Evolutionary conservation across 2,329 filamentous ascomycete species (phyloP).

Genomic region (Ophiostoma ips): DNA sequence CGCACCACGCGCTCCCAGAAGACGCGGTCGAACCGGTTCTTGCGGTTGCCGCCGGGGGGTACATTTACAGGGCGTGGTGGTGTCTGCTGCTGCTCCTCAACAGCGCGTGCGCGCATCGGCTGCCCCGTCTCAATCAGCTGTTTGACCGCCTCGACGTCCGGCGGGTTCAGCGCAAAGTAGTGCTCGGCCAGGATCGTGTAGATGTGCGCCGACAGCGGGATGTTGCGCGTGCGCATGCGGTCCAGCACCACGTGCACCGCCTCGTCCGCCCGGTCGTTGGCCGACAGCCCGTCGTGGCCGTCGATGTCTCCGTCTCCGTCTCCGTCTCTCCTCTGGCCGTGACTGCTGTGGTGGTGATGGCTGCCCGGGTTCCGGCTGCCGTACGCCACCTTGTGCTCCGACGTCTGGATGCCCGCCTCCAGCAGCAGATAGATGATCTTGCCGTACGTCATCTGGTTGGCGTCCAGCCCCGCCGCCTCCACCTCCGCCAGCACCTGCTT

Average conservation of each 20-base stretch:
- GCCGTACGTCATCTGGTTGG: constrained; percentile 51
- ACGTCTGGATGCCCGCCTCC: constrained; percentile 15
- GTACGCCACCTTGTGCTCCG: background rate
- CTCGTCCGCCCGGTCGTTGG: constrained; percentile 19
- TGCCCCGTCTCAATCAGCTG: constrained; percentile 40
- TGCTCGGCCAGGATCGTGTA: constrained; percentile 61
- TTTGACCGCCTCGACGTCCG: constrained; percentile 46
- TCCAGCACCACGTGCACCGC: constrained; percentile 47
- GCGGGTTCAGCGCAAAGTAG: constrained; percentile 45
- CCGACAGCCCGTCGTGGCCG: background rate
- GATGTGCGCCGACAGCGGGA: constrained; percentile 48
- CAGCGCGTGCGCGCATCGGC: too few relatives aligned
- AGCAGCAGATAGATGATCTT: constrained; percentile 56
- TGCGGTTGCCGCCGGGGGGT: too few relatives aligned
- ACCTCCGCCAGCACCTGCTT: constrained; percentile 43
- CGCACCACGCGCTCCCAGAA: constrained; percentile 60
- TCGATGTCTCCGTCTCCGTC: background rate
- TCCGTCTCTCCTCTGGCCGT: too few relatives aligned
- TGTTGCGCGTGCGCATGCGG: constrained; percentile 42
- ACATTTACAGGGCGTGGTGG: too few relatives aligned
- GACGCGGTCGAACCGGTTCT: constrained; percentile 35
- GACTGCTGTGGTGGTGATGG: background rate
- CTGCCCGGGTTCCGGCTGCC: background rate
- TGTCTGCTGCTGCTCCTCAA: background rate
- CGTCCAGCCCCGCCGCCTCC: constrained; percentile 37